Percentiles rank a stretch among this genome's conserved stretches.
Evolutionary conservation across 257 asterid species (phyloP).

Genomic region (Datura wrightii): DNA sequence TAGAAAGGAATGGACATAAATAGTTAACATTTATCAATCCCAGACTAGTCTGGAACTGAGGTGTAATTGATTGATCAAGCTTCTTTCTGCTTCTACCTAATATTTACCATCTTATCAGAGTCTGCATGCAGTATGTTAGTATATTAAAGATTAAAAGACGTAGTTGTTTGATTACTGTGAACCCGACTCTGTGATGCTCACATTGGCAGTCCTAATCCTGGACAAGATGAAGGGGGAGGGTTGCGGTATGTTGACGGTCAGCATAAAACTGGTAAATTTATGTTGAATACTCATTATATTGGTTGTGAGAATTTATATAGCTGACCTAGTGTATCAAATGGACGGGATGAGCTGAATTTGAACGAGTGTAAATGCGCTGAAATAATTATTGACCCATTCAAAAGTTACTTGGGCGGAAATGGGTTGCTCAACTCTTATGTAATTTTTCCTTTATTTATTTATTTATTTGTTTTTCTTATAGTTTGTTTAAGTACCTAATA

Average conservation of each 20-base stretch:
- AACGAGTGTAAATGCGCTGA: background rate
- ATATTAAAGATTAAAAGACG: background rate
- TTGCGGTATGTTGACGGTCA: background rate
- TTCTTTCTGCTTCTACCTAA: background rate
- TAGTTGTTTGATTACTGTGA: background rate
- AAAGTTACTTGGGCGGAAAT: background rate
- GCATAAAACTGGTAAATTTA: background rate
- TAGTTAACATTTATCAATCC: no score
- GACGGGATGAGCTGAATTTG: background rate
- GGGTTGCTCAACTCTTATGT: background rate
- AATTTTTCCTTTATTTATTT: background rate
- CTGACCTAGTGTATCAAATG: background rate
- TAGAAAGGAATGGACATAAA: background rate
- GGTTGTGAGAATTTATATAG: background rate
- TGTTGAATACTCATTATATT: background rate
- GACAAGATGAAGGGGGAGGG: background rate
- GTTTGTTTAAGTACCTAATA: background rate
- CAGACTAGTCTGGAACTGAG: no score
- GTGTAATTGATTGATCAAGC: constrained; percentile 20
- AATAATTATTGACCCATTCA: background rate
- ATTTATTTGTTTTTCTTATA: background rate
- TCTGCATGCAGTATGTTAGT: constrained; percentile 11
- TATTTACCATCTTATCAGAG: background rate
- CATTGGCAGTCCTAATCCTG: background rate
- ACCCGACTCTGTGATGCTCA: background rate